phyloP scores from a whole-genome alignment of 768 basidiomycete species.

The Termitomyces titanicus region DNA sequence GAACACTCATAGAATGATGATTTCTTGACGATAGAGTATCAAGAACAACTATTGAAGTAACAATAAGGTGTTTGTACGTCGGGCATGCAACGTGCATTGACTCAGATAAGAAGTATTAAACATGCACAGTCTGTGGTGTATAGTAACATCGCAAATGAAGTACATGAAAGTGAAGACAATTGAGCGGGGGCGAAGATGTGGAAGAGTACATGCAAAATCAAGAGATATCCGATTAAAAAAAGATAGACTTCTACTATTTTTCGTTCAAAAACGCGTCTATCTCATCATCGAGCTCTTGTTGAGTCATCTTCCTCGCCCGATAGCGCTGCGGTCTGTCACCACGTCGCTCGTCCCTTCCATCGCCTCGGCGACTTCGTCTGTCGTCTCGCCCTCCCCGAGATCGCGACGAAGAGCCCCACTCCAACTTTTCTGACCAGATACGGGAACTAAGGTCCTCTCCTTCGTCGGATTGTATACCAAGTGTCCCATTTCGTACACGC shows the following conservation, averaged over 20 bases:
- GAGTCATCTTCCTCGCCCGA: constrained; percentile 50
- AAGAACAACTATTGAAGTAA: no score
- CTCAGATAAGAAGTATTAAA: no score
- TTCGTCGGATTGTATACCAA: constrained; percentile 19
- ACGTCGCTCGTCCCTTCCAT: constrained; percentile 22
- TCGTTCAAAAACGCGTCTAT: constrained; percentile 73
- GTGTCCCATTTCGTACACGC: constrained; percentile 27
- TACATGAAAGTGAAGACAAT: not conserved
- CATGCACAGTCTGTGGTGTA: not conserved
- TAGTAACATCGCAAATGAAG: not conserved
- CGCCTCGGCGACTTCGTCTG: constrained; percentile 17
- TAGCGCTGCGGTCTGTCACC: constrained; percentile 34
- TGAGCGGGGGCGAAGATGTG: not conserved
- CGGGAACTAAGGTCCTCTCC: constrained; percentile 16
- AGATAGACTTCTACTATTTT: constrained; percentile 22
- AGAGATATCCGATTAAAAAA: not conserved
- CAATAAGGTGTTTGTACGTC: no score
- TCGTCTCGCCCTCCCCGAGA: constrained; percentile 10
- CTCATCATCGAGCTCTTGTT: constrained; percentile 80
- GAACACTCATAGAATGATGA: no score
- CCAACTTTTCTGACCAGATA: constrained; percentile 16
- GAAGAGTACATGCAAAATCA: constrained; percentile 5
- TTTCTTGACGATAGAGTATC: no score
- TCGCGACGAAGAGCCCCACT: constrained; percentile 15
- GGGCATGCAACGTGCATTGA: not conserved